Base-by-base conservation (phyloP, 495 filamentous ascomycete genomes). In the Aspergillus heteromorphus region DNA sequence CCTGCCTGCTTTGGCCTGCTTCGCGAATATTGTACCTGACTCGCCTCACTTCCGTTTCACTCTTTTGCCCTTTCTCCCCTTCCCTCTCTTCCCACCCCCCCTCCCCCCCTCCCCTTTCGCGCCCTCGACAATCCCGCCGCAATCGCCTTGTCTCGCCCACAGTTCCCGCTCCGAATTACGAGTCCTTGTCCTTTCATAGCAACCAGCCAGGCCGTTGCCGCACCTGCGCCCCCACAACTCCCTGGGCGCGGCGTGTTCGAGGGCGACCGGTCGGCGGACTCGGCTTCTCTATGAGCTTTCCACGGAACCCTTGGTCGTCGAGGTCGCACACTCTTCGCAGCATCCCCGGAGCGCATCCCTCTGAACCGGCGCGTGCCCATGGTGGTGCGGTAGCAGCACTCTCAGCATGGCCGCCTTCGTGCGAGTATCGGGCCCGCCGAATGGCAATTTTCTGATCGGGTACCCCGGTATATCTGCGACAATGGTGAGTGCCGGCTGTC, bases 381-480 rank as follows among this genome's bases (percentile, higher is more conserved):
- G 74, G 72, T 77, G 71, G 68, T 68, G 71, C 58, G 66, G 65
- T 59, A 59, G 61, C 64, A 54, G 62, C 58, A 56, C 59, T 64
- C 53, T 71, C 64, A 82, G 70, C 68, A 87, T 92, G 83, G 81
- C 89, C 69, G 92, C 92, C 69, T 92, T 88, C 70, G 93, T 98
- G 75, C 89, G 95, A 78, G 90, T 98, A 77, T 95, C 90, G 65
- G 93, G 93, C 60, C 92, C 91, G 60, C 90, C 93, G 60, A 98
- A 98, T 76, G 93, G 90, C 73, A 92, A 90, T 72, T 96, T 92
- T 65, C 77, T 97, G 57, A 90, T 97, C 57, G 93, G 93, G 45
- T 98, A 98, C 70, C 93, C 93, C 6, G 93, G 93, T 56, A 97
- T 98, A 70, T 96, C 95, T 29, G 95, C 93, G 59, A 98, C 95